phyloP scores from a whole-genome alignment of 2,329 filamentous ascomycete species.

The Fusarium falciforme region DNA sequence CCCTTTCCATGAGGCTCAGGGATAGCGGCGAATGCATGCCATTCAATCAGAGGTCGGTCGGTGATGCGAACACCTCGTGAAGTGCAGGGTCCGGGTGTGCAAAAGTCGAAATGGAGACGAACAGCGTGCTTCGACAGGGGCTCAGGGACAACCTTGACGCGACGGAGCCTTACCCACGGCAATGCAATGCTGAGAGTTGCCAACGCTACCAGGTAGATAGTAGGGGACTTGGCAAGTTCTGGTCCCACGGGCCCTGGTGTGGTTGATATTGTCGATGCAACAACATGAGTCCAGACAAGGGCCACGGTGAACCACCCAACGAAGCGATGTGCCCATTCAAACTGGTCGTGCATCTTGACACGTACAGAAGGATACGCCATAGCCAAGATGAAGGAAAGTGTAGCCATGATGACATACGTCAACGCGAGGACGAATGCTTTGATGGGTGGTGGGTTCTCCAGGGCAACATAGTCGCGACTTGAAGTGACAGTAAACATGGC shows the following conservation, averaged over 20 bases:
- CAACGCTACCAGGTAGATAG: constrained; percentile 13
- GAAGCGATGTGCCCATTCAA: constrained; percentile 75
- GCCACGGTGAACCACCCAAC: constrained; percentile 71
- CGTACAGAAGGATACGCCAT: constrained; percentile 41
- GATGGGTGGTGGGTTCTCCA: neutral
- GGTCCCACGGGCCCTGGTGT: constrained; percentile 8
- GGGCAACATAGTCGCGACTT: constrained; percentile 13
- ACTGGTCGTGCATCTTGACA: constrained; percentile 66
- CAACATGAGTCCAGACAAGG: constrained; percentile 69
- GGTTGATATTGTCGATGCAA: constrained; percentile 63
- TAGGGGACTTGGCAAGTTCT: constrained; percentile 16
- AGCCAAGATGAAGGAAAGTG: constrained; percentile 39
- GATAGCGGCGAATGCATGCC: constrained; percentile 78
- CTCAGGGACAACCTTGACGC: constrained; percentile 70
- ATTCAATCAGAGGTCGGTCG: constrained; percentile 70
- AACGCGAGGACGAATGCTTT: constrained; percentile 39
- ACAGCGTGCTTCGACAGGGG: constrained; percentile 75
- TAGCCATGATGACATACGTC: constrained; percentile 38
- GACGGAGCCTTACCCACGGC: constrained; percentile 72
- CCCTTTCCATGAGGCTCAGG: constrained; percentile 62
- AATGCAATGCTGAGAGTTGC: constrained; percentile 25
- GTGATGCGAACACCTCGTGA: constrained; percentile 61
- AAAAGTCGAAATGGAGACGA: constrained; percentile 73
- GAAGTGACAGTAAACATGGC: constrained; percentile 44
- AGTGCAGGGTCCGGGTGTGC: constrained; percentile 52